phyloP scores from a whole-genome alignment of 192 early-diverging fungal genomes.

The Hyaloraphidium curvatum region DNA sequence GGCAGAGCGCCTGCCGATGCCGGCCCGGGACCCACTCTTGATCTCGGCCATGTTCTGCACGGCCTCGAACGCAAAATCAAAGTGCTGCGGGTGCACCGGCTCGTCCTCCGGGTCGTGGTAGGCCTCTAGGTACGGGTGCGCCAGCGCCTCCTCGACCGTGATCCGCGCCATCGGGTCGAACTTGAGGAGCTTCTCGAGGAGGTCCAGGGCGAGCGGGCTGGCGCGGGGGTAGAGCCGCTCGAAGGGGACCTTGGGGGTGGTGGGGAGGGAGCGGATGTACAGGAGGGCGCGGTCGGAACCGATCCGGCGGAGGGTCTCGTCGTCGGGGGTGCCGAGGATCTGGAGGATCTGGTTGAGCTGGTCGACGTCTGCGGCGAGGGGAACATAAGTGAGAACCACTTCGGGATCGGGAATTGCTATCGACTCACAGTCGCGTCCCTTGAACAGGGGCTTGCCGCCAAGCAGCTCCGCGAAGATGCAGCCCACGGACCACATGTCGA shows the following conservation, averaged over 20 bases:
- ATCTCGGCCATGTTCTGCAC: slow-evolving; percentile 59
- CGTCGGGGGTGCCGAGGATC: slow-evolving; percentile 86
- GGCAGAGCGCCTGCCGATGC: neutral
- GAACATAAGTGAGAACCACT: too few species aligned
- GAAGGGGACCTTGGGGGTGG: slow-evolving; percentile 68
- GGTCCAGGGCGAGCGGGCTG: slow-evolving; percentile 71
- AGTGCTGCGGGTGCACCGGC: slow-evolving; percentile 40
- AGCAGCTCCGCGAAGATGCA: slow-evolving; percentile 39
- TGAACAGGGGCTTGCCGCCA: slow-evolving; percentile 31
- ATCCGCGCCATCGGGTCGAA: slow-evolving; percentile 78
- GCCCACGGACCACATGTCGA: slow-evolving; percentile 82
- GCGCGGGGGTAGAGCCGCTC: slow-evolving; percentile 68
- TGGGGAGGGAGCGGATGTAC: slow-evolving; percentile 74
- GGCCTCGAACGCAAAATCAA: slow-evolving; percentile 74
- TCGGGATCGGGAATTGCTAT: too few species aligned
- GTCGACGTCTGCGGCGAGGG: too few species aligned
- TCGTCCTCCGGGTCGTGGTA: slow-evolving; percentile 56
- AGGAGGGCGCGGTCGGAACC: slow-evolving; percentile 51
- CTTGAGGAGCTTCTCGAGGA: slow-evolving; percentile 67
- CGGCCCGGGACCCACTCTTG: slow-evolving; percentile 27
- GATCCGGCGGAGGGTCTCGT: slow-evolving; percentile 48
- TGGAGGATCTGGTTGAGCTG: slow-evolving; percentile 92
- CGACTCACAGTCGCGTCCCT: slow-evolving; percentile 30
- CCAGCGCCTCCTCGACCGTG: slow-evolving; percentile 73
- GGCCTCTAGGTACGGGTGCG: slow-evolving; percentile 70